Conservation (phyloP, 1,284 basidiomycete genomes). For the Cryptococcus amylolentus region DNA sequence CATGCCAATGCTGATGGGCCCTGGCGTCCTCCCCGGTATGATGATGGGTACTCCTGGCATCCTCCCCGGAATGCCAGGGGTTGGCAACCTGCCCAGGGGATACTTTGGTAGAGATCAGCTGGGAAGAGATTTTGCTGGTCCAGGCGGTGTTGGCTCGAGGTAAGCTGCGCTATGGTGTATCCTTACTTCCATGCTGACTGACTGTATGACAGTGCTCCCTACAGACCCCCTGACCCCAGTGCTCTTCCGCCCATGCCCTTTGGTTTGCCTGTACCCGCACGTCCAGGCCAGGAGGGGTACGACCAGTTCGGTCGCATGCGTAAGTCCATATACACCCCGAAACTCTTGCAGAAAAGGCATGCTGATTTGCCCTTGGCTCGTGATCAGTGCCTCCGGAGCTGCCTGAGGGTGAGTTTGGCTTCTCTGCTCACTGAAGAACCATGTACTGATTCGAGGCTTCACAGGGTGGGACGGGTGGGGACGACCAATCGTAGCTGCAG, state of each 20-base stretch:
- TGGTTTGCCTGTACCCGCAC: slow-evolving; percentile 38
- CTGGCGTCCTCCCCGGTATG: slow-evolving; percentile 27
- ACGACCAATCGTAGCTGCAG: slow-evolving; percentile 28
- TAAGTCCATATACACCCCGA: slow-evolving; percentile 14
- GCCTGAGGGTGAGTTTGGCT: slow-evolving; percentile 29
- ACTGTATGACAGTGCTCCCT: slow-evolving; percentile 25
- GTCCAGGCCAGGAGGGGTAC: slow-evolving; percentile 43
- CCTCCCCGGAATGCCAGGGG: slow-evolving; percentile 36
- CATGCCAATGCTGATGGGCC: slow-evolving; percentile 20
- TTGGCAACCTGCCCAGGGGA: slow-evolving; percentile 34
- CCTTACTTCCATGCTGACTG: background rate
- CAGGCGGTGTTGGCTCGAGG: slow-evolving; percentile 38
- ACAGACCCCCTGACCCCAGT: slow-evolving; percentile 41
- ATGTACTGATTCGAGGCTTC: background rate
- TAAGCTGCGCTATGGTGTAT: slow-evolving; percentile 4
- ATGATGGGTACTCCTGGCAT: slow-evolving; percentile 25
- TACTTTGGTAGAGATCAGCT: slow-evolving; percentile 38
- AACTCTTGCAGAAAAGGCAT: background rate
- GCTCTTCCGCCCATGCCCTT: slow-evolving; percentile 37
- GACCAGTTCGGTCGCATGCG: slow-evolving; percentile 40
- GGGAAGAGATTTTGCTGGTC: slow-evolving; percentile 42
- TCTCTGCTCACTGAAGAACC: background rate
- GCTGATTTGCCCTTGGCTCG: background rate
- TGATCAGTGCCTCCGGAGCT: slow-evolving; percentile 34
- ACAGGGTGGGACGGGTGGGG: slow-evolving; percentile 43